Conservation (phyloP, 1,284 basidiomycete species). For the Cutaneotrichosporon sp. region DNA sequence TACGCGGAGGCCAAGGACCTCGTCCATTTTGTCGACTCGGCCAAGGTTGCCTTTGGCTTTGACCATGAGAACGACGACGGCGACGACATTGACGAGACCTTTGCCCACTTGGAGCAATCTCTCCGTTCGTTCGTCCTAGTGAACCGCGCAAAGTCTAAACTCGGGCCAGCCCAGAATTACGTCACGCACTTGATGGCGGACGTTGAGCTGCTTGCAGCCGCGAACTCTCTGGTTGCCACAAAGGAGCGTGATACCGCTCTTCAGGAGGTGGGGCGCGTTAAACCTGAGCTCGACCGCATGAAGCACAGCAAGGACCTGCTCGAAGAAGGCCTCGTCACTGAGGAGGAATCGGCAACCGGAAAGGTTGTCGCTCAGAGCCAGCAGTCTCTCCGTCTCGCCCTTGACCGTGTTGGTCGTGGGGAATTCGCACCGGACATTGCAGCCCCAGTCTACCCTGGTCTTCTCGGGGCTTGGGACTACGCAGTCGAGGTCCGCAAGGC, state of each 20-base stretch:
- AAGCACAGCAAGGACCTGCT: slow-evolving; percentile 68
- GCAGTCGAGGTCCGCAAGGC: slow-evolving; percentile 76
- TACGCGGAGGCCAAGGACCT: slow-evolving; percentile 89
- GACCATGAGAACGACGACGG: slow-evolving; percentile 38
- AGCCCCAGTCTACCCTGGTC: slow-evolving; percentile 82
- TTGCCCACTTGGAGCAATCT: slow-evolving; percentile 85
- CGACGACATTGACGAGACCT: slow-evolving; percentile 63
- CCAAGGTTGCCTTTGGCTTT: slow-evolving; percentile 52
- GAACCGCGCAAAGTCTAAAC: slow-evolving; percentile 93
- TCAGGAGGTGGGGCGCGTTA: slow-evolving; percentile 67
- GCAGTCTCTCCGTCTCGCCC: slow-evolving; percentile 64
- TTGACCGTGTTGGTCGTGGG: slow-evolving; percentile 76
- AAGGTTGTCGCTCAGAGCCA: slow-evolving; percentile 62
- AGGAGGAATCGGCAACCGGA: slow-evolving; percentile 74
- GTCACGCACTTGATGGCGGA: slow-evolving; percentile 84
- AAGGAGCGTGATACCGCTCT: slow-evolving; percentile 74
- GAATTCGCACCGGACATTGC: slow-evolving; percentile 57
- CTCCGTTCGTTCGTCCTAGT: slow-evolving; percentile 92
- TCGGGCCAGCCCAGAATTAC: slow-evolving; percentile 92
- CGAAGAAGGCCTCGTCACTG: slow-evolving; percentile 72
- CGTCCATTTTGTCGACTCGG: slow-evolving; percentile 97
- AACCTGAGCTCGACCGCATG: slow-evolving; percentile 86
- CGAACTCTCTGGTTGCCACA: slow-evolving; percentile 83
- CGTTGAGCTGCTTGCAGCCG: slow-evolving; percentile 78
- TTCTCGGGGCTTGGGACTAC: slow-evolving; percentile 85